Percentiles rank a stretch among this genome's conserved stretches.
Conservation (phyloP, 176 grass and related monocot genomes). For the Triticum turgidum region DNA sequence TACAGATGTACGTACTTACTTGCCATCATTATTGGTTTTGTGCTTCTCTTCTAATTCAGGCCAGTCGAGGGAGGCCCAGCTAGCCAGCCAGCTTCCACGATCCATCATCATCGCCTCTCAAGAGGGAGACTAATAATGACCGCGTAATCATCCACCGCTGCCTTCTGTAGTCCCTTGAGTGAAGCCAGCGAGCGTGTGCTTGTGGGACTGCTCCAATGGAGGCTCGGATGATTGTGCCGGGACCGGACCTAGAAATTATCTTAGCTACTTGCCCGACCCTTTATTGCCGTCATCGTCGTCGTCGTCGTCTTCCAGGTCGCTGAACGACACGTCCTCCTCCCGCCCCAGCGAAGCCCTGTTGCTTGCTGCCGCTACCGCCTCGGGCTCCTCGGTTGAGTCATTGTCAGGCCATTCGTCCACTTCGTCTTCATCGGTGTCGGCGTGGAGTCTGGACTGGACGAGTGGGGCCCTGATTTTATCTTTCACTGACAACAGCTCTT, state of each 20-base stretch:
- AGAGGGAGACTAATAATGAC: slow-evolving; percentile 15
- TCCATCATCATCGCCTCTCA: slow-evolving; percentile 28
- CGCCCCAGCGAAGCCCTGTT: slow-evolving; percentile 34
- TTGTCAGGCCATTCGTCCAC: slow-evolving; percentile 59
- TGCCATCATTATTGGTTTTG: slow-evolving; percentile 23
- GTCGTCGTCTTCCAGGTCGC: slow-evolving; percentile 58
- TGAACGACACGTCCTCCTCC: slow-evolving; percentile 77
- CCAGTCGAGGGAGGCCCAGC: slow-evolving; percentile 32
- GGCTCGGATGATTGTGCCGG: not conserved
- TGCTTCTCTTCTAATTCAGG: slow-evolving; percentile 2
- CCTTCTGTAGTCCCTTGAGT: slow-evolving; percentile 30
- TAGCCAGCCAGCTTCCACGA: slow-evolving; percentile 10
- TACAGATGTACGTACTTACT: slow-evolving; percentile 17
- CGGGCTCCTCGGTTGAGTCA: slow-evolving; percentile 30
- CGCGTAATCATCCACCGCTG: slow-evolving; percentile 28
- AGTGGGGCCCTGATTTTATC: slow-evolving; percentile 1
- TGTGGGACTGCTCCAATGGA: not conserved
- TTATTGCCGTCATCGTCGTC: slow-evolving; percentile 29
- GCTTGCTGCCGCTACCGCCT: slow-evolving; percentile 16
- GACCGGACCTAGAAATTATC: not conserved
- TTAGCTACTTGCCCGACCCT: slow-evolving; percentile 11
- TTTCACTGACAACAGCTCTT: slow-evolving; percentile 36
- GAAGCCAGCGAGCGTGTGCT: slow-evolving; percentile 38
- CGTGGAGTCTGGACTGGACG: not conserved
- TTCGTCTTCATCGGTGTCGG: slow-evolving; percentile 35